Evolutionary conservation across 495 filamentous ascomycete species (phyloP).

Genomic region (Penicillium cinerascens): DNA sequence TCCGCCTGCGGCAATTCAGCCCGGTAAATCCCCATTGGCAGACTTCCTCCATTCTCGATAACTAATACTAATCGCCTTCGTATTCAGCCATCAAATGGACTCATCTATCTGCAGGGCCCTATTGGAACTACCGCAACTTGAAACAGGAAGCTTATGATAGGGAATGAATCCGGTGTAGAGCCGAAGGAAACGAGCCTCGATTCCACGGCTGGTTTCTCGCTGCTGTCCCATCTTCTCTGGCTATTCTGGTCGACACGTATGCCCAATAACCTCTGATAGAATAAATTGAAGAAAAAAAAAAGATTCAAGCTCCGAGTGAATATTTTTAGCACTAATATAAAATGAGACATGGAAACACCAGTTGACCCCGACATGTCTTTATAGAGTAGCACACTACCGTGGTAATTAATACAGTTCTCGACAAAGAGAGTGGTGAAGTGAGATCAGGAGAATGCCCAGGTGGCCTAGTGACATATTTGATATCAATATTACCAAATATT

Average conservation of each 20-base stretch:
- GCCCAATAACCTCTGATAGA: background rate
- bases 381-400: no score
- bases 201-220: background rate
- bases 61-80: slow-evolving; percentile 8
- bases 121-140: background rate
- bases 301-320: background rate
- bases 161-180: no score
- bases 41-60: background rate
- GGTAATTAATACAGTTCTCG: no score
- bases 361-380: no score
- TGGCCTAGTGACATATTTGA: no score
- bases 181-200: no score
- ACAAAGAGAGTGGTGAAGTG: no score
- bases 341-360: no score
- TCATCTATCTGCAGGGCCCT: slow-evolving; percentile 39
- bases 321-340: no score
- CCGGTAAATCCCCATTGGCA: slow-evolving; percentile 53
- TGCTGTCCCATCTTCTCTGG: background rate
- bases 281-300: background rate
- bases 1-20: slow-evolving; percentile 75
- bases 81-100: slow-evolving; percentile 45
- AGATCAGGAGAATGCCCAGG: no score
- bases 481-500: no score
- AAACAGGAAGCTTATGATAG: background rate
- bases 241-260: background rate